Conservation (phyloP, 148 eudicot genomes). For the Fagopyrum tataricum region DNA sequence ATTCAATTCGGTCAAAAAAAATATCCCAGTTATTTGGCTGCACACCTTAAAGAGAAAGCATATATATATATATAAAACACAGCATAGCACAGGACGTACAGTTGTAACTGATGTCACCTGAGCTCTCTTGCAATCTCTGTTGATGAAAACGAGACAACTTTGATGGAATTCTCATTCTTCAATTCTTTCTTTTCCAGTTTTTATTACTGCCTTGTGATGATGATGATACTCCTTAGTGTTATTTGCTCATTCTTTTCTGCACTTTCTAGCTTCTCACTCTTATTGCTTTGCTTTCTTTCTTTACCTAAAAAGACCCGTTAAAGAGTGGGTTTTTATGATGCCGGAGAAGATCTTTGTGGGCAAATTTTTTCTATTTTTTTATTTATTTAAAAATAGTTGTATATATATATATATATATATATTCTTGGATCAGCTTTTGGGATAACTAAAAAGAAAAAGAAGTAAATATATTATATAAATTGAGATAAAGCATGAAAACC, state of each 20-base stretch:
- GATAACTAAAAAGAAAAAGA: neutral
- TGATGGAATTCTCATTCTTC: neutral
- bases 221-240: neutral
- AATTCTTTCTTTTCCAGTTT: neutral
- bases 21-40: neutral
- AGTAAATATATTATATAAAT: neutral
- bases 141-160: slow-evolving; percentile 13
- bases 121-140: slow-evolving; percentile 1
- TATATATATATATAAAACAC: neutral
- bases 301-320: slow-evolving; percentile 12
- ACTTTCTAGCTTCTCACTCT: slow-evolving; percentile 8
- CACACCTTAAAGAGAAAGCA: slow-evolving; percentile 4
- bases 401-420: neutral
- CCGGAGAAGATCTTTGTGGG: slow-evolving; percentile 11
- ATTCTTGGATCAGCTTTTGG: neutral
- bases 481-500: slow-evolving; percentile 1
- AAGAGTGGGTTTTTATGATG: slow-evolving; percentile 4
- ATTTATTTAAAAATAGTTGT: neutral
- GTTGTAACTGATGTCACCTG: slow-evolving; percentile 5
- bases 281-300: neutral
- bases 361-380: neutral
- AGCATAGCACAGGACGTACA: slow-evolving; percentile 4
- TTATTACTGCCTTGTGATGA: neutral
- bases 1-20: slow-evolving; percentile 3
- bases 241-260: slow-evolving; percentile 7